Conservation (phyloP, 768 basidiomycete genomes). For the Mrakia frigida region DNA sequence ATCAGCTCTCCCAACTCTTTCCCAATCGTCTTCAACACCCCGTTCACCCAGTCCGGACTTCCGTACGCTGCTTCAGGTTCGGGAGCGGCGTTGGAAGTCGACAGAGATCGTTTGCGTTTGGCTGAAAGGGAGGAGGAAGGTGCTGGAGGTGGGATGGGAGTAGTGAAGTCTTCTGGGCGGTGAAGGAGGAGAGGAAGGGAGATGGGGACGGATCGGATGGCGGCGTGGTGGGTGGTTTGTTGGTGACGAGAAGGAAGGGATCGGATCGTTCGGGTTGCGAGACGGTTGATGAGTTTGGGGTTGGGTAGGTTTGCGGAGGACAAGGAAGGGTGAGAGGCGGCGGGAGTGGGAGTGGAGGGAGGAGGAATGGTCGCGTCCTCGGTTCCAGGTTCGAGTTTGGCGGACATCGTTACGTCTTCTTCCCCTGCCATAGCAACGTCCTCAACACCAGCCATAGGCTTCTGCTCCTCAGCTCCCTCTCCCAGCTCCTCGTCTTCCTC, state of each 20-base stretch:
- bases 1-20: background rate
- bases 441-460: background rate
- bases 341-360: background rate
- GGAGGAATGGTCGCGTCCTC: background rate
- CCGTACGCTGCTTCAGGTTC: background rate
- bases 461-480: background rate
- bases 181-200: conserved; percentile 7
- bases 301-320: background rate
- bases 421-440: background rate
- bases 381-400: background rate
- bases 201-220: background rate
- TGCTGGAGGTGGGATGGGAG: background rate
- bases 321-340: background rate
- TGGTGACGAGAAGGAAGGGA: background rate
- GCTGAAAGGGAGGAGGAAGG: no score
- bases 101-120: background rate
- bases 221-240: background rate
- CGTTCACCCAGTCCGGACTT: background rate
- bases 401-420: background rate
- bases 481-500: background rate
- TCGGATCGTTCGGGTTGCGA: background rate
- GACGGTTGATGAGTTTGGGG: background rate
- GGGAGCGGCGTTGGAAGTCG: background rate
- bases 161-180: background rate
- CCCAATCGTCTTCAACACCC: background rate